These are phyloP conservation scores for Chlorophyllum brunneum DNA, from an alignment of 768 basidiomycete genomes.

Conservation along the genomic window DNA sequence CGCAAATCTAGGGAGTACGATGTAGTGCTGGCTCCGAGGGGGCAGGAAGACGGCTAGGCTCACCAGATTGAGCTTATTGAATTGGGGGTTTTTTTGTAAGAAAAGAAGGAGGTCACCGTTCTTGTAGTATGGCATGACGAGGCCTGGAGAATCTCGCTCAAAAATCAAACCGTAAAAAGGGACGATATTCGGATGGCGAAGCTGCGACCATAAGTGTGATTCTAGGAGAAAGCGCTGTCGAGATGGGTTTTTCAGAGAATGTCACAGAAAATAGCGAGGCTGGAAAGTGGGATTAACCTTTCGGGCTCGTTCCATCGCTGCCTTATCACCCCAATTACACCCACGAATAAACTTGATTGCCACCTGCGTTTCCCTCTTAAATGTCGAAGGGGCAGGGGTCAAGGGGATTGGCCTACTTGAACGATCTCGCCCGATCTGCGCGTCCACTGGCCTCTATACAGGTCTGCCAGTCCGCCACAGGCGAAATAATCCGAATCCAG, in stretches of 20 bases:
- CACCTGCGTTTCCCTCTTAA: too few species aligned
- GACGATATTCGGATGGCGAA: conserved; percentile 14
- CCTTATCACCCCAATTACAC: conserved; percentile 2
- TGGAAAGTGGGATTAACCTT: too few species aligned
- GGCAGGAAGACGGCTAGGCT: too few species aligned
- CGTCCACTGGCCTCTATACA: conserved; percentile 15
- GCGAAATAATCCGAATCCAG: conserved; percentile 12
- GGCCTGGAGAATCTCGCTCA: conserved; percentile 14
- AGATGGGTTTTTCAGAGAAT: too few species aligned
- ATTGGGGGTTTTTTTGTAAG: conserved; percentile 10
- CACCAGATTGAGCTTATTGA: conserved; percentile 11
- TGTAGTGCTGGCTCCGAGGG: too few species aligned
- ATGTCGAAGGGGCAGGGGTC: too few species aligned
- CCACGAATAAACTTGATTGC: conserved; percentile 13
- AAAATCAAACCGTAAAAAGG: conserved; percentile 18
- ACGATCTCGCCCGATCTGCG: neutral
- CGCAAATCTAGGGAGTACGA: too few species aligned
- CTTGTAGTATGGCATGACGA: conserved; percentile 16
- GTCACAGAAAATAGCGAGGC: too few species aligned
- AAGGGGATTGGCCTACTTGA: neutral
- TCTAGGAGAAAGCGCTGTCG: conserved; percentile 16
- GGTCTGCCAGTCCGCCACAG: conserved; percentile 16
- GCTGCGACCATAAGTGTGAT: conserved; percentile 11
- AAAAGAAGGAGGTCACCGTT: conserved; percentile 16
- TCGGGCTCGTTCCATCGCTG: neutral